phyloP scores from a whole-genome alignment of 1,139 yeast genomes.

The Geotrichum carabidarum region DNA sequence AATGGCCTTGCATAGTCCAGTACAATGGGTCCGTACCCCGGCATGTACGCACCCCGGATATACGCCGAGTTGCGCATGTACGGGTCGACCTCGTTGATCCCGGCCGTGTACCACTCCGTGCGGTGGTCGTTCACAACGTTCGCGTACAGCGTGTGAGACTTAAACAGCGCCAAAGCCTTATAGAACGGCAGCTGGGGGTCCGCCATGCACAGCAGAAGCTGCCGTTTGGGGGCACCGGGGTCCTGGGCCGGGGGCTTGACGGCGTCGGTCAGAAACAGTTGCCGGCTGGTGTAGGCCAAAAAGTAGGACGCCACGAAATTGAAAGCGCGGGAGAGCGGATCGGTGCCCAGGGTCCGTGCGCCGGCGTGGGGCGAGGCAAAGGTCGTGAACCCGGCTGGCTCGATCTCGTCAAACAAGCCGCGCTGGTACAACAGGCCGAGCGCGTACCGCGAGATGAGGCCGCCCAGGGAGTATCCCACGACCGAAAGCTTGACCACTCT shows the following conservation, averaged over 20 bases:
- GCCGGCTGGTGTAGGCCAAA: constrained; percentile 66
- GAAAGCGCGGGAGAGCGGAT: constrained; percentile 46
- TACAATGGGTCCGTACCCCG: constrained; percentile 51
- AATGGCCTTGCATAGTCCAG: constrained; percentile 11
- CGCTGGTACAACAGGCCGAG: constrained; percentile 59
- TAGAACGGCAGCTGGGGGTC: constrained; percentile 56
- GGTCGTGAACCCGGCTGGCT: constrained; percentile 50
- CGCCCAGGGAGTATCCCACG: constrained; percentile 81
- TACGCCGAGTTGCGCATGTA: constrained; percentile 34
- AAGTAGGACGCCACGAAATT: constrained; percentile 57
- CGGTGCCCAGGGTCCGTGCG: constrained; percentile 56
- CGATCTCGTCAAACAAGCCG: constrained; percentile 46
- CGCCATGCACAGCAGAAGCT: constrained; percentile 63
- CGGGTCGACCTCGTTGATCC: constrained; percentile 62
- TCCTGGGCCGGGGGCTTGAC: constrained; percentile 13
- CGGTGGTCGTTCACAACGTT: constrained; percentile 74
- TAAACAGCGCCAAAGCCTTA: constrained; percentile 51
- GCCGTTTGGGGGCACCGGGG: constrained; percentile 29
- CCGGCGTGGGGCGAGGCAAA: constrained; percentile 86
- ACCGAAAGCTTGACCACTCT: constrained; percentile 41
- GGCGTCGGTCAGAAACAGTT: constrained; percentile 49
- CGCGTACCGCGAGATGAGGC: constrained; percentile 70
- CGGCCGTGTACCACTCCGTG: constrained; percentile 78
- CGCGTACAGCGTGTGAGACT: constrained; percentile 56
- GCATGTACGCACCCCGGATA: constrained; percentile 43